phyloP scores from a whole-genome alignment of 2,329 filamentous ascomycete genomes.

The Pyrenochaeta sp. region DNA sequence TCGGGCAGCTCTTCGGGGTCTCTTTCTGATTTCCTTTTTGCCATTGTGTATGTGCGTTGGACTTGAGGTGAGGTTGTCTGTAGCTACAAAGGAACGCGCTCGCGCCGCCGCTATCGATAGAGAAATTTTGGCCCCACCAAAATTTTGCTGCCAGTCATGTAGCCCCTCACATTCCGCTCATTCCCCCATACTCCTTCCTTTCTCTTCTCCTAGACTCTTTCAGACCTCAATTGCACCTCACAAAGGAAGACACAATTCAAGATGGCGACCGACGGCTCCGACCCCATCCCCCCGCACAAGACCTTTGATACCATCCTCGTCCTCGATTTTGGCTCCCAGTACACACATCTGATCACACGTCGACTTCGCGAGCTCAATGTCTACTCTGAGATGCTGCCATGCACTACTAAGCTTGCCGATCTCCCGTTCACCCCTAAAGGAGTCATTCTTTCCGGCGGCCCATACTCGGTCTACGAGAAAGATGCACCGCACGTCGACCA shows the following conservation, averaged over 20 bases:
- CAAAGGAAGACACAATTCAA: constrained; percentile 21
- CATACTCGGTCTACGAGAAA: constrained; percentile 82
- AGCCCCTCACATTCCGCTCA: constrained; percentile 16
- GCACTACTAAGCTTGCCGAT: constrained; percentile 81
- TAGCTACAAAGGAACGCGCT: constrained; percentile 1
- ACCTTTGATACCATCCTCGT: constrained; percentile 74
- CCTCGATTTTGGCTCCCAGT: constrained; percentile 77
- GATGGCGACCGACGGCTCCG: constrained; percentile 51
- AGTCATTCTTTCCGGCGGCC: constrained; percentile 78
- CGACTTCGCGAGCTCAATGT: constrained; percentile 80
- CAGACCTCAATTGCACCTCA: constrained; percentile 16
- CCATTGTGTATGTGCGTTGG: constrained; percentile 35
- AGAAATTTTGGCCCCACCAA: constrained; percentile 27
- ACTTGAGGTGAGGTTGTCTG: constrained; percentile 6
- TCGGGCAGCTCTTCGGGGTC: constrained; percentile 48
- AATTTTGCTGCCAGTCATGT: constrained; percentile 31
- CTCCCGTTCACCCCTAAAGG: constrained; percentile 83
- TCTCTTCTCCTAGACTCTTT: constrained; percentile 15
- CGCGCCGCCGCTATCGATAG: constrained; percentile 16
- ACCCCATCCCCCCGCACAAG: constrained; percentile 58
- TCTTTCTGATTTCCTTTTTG: constrained; percentile 46
- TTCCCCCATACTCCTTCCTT: constrained; percentile 12
- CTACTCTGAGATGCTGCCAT: constrained; percentile 88
- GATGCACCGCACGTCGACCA: constrained; percentile 83
- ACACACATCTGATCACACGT: constrained; percentile 77